Evolutionary conservation across 116 monocot species (phyloP).

Genomic region (Papilionanthe hybrid): DNA sequence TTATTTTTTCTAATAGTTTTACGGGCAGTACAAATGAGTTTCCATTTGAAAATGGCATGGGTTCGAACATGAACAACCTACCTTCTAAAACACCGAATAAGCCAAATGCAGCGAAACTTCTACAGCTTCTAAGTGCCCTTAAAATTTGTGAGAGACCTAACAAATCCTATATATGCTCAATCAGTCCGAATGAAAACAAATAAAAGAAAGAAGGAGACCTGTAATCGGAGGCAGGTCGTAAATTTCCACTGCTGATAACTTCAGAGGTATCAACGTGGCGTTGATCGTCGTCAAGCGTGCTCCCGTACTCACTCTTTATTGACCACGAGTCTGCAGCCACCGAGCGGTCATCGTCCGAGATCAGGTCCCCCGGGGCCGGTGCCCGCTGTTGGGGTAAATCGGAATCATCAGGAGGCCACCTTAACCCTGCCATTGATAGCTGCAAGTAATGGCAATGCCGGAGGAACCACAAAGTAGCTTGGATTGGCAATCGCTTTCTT

Average conservation of each 20-base stretch:
- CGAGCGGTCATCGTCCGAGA: constrained; percentile 93
- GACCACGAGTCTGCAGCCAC: constrained; percentile 96
- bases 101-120: background rate
- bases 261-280: constrained; percentile 78
- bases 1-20: too few species aligned
- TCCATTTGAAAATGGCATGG: background rate
- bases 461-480: background rate
- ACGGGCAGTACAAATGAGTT: too few species aligned
- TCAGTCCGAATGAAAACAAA: background rate
- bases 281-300: constrained; percentile 94
- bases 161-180: background rate
- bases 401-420: constrained; percentile 66
- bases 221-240: constrained; percentile 80
- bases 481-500: background rate
- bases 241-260: constrained; percentile 47
- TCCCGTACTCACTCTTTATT: constrained; percentile 85
- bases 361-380: constrained; percentile 13
- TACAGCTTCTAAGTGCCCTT: background rate
- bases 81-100: background rate
- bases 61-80: background rate
- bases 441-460: background rate
- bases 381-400: constrained; percentile 27
- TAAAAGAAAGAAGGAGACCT: constrained; percentile 26
- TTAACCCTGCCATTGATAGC: constrained; percentile 45
- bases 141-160: background rate